A percentile compares a stretch with the other conserved stretches of the same genome.
These are phyloP conservation scores for Sporodiniella umbellata DNA, from an alignment of 371 early-diverging fungal species.

Conservation along the genomic window DNA sequence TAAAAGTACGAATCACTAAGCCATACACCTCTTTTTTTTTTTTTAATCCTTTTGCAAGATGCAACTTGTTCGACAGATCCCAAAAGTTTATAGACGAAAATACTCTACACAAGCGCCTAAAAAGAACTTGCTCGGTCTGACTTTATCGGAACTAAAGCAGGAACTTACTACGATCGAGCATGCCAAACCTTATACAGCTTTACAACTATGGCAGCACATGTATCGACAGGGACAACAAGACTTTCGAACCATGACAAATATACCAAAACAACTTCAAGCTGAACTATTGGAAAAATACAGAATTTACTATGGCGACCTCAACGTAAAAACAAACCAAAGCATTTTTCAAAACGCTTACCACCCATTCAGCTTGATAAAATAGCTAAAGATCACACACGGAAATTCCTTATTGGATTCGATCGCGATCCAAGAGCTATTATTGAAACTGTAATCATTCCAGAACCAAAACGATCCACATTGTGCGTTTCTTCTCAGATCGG, in stretches of 20 bases:
- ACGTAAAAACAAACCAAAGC: too few relatives aligned
- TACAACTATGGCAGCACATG: slow-evolving; percentile 66
- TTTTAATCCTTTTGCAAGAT: not conserved
- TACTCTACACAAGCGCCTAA: slow-evolving; percentile 13
- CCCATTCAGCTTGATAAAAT: slow-evolving; percentile 26
- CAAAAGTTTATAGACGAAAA: slow-evolving; percentile 9
- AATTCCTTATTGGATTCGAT: slow-evolving; percentile 53
- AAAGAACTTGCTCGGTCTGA: slow-evolving; percentile 51
- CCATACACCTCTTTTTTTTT: slow-evolving; percentile 4
- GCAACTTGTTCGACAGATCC: not conserved
- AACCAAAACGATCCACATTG: slow-evolving; percentile 69
- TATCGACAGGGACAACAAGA: slow-evolving; percentile 55
- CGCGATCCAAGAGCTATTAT: slow-evolving; percentile 50
- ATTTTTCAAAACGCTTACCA: not conserved
- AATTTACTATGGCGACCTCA: slow-evolving; percentile 61
- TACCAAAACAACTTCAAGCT: slow-evolving; percentile 52
- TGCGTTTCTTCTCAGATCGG: slow-evolving; percentile 92
- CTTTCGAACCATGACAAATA: slow-evolving; percentile 65
- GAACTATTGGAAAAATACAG: slow-evolving; percentile 47
- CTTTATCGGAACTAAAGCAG: slow-evolving; percentile 31
- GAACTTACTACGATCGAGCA: slow-evolving; percentile 28
- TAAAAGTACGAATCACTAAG: too few relatives aligned
- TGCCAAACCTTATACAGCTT: slow-evolving; percentile 49
- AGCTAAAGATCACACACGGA: slow-evolving; percentile 61
- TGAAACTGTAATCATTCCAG: slow-evolving; percentile 73